Evolutionary conservation across 495 filamentous ascomycete genomes (phyloP), one percentile per base, ranked within the genome.

Genomic region (Tuber calosporum): DNA sequence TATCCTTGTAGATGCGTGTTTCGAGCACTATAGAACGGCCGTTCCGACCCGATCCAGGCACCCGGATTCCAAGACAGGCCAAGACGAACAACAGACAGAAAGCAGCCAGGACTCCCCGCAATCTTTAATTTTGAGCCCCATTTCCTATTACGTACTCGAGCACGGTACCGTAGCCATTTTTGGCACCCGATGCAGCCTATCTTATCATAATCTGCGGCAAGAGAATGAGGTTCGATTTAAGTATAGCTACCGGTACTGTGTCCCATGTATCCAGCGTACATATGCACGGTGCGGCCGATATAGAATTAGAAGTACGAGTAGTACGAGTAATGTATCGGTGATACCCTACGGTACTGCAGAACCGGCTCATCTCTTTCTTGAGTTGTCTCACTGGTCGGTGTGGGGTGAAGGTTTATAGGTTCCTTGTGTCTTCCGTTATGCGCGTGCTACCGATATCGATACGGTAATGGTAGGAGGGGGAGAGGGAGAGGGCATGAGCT

Each of bases 91-190:
- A 26, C 26, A 26, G 30, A 40, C 26, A 68, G 67, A 40, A 43
- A n/a, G 43, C 43, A 38, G 58, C 17, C 19, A 62, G 68, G 26
- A 39, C n/a, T 58, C 66, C 67, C 69, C n/a, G 74, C 69, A 77
- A 75, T 34, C 68, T 74, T 73, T 74, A 73, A 73, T 68, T 73
- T 71, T 73, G 53, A 77, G 74, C 74, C 74, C 72, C 75, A 68
- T 70, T 71, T 62, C 68, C 67, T n/a, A 62, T 62, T 62, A 62
- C 53, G 53, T n/a, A n/a, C n/a, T n/a, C n/a, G n/a, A n/a, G n/a
- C n/a, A n/a, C n/a, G n/a, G n/a, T n/a, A n/a, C n/a, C n/a, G n/a
- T 62, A 62, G 53, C 13, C 26, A 62, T 17, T 34, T 62, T 15
- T 34, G 26, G 26, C 15, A 30, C 26, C 19, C 11, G 26, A 17